These are phyloP conservation scores for Zasmidium cellare DNA, from an alignment of 2,329 filamentous ascomycete genomes.

Conservation along the genomic window DNA sequence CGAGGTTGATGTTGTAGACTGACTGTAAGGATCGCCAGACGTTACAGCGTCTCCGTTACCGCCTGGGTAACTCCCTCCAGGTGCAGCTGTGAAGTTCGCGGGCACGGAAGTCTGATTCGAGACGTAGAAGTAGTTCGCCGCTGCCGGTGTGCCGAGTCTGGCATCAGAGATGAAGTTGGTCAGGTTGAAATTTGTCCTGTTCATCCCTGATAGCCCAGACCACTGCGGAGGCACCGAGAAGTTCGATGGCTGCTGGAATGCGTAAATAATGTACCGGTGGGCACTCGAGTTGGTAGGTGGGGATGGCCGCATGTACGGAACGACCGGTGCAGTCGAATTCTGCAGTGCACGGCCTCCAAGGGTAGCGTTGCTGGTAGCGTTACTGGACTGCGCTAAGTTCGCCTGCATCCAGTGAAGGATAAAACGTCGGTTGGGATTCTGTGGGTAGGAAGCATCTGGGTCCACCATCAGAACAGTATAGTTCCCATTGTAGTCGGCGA, in stretches of 20 bases:
- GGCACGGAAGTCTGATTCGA: constrained; percentile 13
- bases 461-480: constrained; percentile 17
- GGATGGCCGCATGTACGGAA: constrained; percentile 8
- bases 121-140: constrained; percentile 17
- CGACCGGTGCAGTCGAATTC: constrained; percentile 7
- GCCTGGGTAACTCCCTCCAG: constrained; percentile 8
- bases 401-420: constrained; percentile 16
- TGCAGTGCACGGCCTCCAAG: background rate
- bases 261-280: constrained; percentile 16
- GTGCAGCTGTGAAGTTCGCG: constrained; percentile 8
- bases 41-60: constrained; percentile 15
- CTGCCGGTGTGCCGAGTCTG: constrained; percentile 8
- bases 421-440: constrained; percentile 12
- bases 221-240: constrained; percentile 13
- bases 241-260: constrained; percentile 12
- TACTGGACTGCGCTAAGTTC: constrained; percentile 8
- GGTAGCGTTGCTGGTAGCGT: background rate
- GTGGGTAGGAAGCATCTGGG: constrained; percentile 16
- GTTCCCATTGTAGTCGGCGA: constrained; percentile 13
- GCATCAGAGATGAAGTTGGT: constrained; percentile 15
- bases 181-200: constrained; percentile 12
- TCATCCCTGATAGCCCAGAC: constrained; percentile 8
- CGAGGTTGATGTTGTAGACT: constrained; percentile 7
- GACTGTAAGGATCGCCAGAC: constrained; percentile 12
- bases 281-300: constrained; percentile 16